Evolutionary conservation across 305 asterid species (phyloP), one percentile per base, ranked within the genome.

Genomic region (Stenogyne calaminthoides): DNA sequence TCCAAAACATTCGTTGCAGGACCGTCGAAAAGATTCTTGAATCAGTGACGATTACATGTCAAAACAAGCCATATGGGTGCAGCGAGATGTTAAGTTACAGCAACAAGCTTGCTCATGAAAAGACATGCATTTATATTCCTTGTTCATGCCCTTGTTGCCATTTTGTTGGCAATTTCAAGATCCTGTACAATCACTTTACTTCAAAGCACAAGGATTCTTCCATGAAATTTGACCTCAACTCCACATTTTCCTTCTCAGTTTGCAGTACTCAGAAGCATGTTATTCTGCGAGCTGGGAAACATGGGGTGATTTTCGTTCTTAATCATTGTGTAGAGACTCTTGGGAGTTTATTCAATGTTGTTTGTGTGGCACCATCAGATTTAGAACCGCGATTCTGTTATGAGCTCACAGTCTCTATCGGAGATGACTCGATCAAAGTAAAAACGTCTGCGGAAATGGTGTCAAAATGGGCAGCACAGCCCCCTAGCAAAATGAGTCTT

Each of bases 1-100:
- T 86, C 19, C 91, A 88, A 42, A 76, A 85, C 69, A 80, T 72
- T 71, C 91, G 95, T 19, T 86, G 90, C 78, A 87, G 89, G 69
- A 93, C 89, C 12, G 68, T 93, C 3, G 95, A 93, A 80, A 88
- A 81, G 78, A 82, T 93, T 77, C 67, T 91, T 10, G 95, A 91
- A 73, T 82, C 95, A 1, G 77, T 84, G 58, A 74, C n/a, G 39
- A 10, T 83, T 32, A 10, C 80, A 10, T 93, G 98, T 74, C 76
- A 9, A 62, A 80, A 91, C 80, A 22, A 0, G 58, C 63, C 9
- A 25, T 70, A 72, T 40, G 98, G 97, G 19, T 93, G 97, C 86
- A 52, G 3, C 61, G 79, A 82, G 80, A 80, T 46, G 20, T 22
- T 88, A 18, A 74, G 32, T 64, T 85, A 81, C 68, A 74, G 64